Base-by-base conservation (phyloP, 169 alveolate species). In the Plasmodium reichenowi region DNA sequence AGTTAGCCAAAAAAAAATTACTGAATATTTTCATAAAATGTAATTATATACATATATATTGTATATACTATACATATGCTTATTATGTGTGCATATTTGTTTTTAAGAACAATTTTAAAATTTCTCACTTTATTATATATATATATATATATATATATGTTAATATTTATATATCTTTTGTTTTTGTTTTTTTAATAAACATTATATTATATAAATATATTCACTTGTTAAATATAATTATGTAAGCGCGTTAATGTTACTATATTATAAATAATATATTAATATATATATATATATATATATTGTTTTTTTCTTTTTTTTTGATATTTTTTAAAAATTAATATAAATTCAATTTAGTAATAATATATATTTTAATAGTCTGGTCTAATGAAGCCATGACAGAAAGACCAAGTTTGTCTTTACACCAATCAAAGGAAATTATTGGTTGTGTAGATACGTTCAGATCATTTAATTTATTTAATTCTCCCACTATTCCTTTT, bases 391-490 rank as follows among this genome's bases (percentile, higher is more conserved):
- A 95, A 43, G 96, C 96, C 22, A 91, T 85, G 52, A 72, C 94
- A 15, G 94, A 90, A 20, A 95, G 93, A 5, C 97, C 97, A 2
- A 90, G 62, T 88, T 94, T 93, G 74, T 94, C 85, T 59, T 73
- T 85, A 85, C 93, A 93, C 98, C 98, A 96, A 89, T 96, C 99
- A 67, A 96, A 95, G 15, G 97, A 93, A 26, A 95, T 95, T 66
- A 98, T 93, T 5, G 99, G 99, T 86, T 97, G 97, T 38, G 97
- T 92, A 59, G 97, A 95, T 32, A 97, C 93, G 29, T 93, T 97
- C 76, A 93, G 95, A 67, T 95, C 95, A 89, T 97, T 98, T 66
- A 98, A 94, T 72, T 96, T 80, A 64, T 95, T 96, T 32, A 96
- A 86, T 20, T 95, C 94, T 26, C 99, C 99, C 1, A 95, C 96